Evolutionary conservation across 225 moss, liverwort and hornwort species (phyloP).

Genomic region (Thuidium tamariscinum): DNA sequence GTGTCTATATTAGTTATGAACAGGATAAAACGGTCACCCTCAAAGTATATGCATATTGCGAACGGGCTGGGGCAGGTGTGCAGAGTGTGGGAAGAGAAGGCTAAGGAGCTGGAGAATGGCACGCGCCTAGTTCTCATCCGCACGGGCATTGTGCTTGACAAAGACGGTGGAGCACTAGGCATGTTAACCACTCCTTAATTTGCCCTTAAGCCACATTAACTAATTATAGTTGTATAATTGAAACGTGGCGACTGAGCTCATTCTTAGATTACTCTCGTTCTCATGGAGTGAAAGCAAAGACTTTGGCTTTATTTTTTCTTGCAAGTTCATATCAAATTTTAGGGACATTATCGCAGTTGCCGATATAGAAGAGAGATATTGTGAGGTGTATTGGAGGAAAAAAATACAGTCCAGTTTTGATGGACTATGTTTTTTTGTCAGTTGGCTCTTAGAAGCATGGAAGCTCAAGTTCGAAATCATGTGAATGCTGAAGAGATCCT

Average conservation of each 20-base stretch:
- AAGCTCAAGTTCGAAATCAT: not conserved
- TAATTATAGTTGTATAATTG: not conserved
- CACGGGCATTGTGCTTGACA: constrained; percentile 88
- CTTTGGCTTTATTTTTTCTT: not conserved
- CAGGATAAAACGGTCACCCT: not conserved
- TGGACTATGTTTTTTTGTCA: not conserved
- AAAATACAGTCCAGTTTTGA: not conserved
- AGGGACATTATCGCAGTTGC: not conserved
- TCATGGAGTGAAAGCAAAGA: not conserved
- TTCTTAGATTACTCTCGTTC: not conserved
- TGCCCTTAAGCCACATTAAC: not conserved
- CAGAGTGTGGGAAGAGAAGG: constrained; percentile 86
- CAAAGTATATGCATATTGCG: not conserved
- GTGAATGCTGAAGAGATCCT: not conserved
- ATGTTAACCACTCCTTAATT: constrained; percentile 10
- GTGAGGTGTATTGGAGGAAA: not conserved
- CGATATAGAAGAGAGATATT: not conserved
- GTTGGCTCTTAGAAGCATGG: not conserved
- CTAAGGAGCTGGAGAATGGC: constrained; percentile 61
- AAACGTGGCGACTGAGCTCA: not conserved
- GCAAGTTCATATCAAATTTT: not conserved
- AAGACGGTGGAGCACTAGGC: constrained; percentile 76
- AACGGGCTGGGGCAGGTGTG: constrained; percentile 63
- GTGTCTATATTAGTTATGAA: not conserved
- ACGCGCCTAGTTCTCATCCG: constrained; percentile 87